phyloP scores from a whole-genome alignment of 345 rosid species.

The Eucalyptus pauciflora region DNA sequence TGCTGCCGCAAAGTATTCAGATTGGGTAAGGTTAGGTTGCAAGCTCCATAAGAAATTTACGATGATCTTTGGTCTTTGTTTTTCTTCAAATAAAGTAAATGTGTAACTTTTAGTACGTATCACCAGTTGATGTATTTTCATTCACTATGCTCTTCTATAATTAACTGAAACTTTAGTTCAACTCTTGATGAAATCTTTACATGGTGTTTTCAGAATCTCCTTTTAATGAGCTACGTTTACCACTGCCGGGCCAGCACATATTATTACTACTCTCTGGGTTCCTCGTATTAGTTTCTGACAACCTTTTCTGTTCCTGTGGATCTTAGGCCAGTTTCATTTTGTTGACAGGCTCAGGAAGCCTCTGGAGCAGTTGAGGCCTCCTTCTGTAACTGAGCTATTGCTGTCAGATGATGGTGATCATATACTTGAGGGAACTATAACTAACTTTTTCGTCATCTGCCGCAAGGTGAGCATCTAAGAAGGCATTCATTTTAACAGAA shows the following conservation, averaged over 20 bases:
- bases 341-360: conserved; percentile 60
- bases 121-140: background rate
- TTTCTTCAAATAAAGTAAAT: background rate
- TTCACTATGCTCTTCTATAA: background rate
- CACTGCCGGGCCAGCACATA: background rate
- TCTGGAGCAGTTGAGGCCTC: conserved; percentile 72
- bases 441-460: conserved; percentile 64
- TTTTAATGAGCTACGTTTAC: background rate
- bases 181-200: background rate
- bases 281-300: background rate
- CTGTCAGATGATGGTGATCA: conserved; percentile 81
- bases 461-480: conserved; percentile 33
- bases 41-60: background rate
- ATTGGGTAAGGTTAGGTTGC: conserved; percentile 70
- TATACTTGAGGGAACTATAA: conserved; percentile 67
- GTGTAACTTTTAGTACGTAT: background rate
- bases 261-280: background rate
- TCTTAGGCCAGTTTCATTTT: background rate
- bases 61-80: background rate
- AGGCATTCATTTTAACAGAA: background rate
- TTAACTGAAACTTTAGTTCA: background rate
- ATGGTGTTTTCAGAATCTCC: background rate
- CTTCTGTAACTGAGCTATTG: conserved; percentile 58
- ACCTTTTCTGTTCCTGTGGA: background rate
- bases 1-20: conserved; percentile 73